Evolutionary conservation across 129 eudicot species (phyloP).

Genomic region (Flaveria brownii): DNA sequence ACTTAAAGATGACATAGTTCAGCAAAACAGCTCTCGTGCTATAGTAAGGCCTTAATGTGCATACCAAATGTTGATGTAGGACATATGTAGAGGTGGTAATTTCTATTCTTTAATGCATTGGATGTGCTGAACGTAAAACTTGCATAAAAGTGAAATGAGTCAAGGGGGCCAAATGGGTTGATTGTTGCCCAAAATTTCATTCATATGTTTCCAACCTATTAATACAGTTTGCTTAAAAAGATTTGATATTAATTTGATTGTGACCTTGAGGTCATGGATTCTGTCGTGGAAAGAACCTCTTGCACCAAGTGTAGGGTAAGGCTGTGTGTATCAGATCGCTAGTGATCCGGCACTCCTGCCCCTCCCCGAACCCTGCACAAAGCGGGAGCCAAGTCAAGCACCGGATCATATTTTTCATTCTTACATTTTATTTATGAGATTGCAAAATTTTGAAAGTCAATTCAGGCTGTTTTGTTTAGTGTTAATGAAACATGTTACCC

Average conservation of each 20-base stretch:
- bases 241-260: background rate
- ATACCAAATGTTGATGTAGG: slow-evolving; percentile 11
- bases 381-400: no score
- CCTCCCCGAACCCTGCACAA: no score
- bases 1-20: slow-evolving; percentile 29
- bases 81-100: background rate
- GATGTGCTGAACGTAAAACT: background rate
- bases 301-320: no score
- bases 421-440: background rate
- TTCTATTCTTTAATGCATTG: background rate
- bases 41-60: slow-evolving; percentile 32
- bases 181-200: slow-evolving; percentile 5
- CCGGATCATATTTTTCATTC: background rate
- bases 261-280: background rate
- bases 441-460: background rate
- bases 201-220: background rate
- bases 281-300: no score
- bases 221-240: background rate
- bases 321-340: no score
- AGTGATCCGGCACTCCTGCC: no score
- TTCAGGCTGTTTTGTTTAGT: background rate
- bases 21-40: slow-evolving; percentile 35
- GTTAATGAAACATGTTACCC: background rate
- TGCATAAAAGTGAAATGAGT: slow-evolving; percentile 8
- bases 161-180: background rate